Conservation (phyloP, 345 rosid species). For the Gossypium arboreum region DNA sequence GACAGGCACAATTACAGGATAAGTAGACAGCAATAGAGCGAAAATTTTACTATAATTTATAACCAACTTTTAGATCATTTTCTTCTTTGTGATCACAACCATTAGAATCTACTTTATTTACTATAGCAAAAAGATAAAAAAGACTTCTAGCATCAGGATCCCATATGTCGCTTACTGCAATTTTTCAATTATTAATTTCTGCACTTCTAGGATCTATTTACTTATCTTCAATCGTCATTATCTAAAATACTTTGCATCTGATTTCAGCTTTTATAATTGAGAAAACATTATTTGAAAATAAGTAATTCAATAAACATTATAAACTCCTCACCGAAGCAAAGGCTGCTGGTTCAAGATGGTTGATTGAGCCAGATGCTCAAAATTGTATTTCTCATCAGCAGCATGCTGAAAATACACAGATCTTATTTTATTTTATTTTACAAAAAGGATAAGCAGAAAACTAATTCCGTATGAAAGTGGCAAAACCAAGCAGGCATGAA, state of each 20-base stretch:
- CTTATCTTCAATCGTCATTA: not conserved
- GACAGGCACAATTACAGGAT: not conserved
- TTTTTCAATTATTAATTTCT: not conserved
- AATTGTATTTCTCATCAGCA: conserved; percentile 97
- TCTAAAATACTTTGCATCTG: not conserved
- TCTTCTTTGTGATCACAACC: not conserved
- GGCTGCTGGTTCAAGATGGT: conserved; percentile 95
- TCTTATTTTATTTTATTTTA: conserved; percentile 13
- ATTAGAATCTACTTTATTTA: not conserved
- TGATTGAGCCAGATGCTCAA: conserved; percentile 74
- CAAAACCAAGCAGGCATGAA: conserved; percentile 14
- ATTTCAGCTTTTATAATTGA: conserved; percentile 2
- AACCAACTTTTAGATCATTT: not conserved
- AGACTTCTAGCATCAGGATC: not conserved
- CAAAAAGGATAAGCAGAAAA: not conserved
- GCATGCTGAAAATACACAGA: conserved; percentile 70
- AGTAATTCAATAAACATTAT: conserved; percentile 20
- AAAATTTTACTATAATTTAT: not conserved
- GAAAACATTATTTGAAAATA: not conserved
- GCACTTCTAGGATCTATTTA: not conserved
- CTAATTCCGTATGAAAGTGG: conserved; percentile 12
- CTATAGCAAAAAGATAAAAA: not conserved
- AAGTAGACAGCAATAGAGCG: not conserved
- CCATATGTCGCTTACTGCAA: not conserved
- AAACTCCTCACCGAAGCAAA: conserved; percentile 68